Evolutionary conservation across 2,329 filamentous ascomycete genomes (phyloP).

Genomic region (Ustulina deusta): DNA sequence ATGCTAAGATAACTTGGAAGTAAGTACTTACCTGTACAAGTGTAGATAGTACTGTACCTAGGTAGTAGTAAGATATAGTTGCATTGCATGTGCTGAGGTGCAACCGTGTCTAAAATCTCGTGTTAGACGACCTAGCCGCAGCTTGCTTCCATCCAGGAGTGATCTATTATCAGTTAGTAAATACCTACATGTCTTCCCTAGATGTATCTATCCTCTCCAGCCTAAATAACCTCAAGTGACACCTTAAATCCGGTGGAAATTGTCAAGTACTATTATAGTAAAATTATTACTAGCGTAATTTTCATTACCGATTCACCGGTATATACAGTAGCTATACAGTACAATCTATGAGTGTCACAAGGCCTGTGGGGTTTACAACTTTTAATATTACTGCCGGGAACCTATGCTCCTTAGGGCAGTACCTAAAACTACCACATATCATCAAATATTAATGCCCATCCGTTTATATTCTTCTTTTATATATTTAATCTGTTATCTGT

Average conservation of each 20-base stretch:
- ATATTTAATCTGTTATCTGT: not conserved
- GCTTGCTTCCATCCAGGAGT: constrained; percentile 15
- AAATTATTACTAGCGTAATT: not conserved
- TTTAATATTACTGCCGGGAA: not conserved
- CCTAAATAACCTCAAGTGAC: constrained; percentile 8
- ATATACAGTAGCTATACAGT: not conserved
- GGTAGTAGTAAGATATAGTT: constrained; percentile 18
- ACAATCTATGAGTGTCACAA: not conserved
- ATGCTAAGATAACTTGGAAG: not conserved
- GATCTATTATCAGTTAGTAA: not conserved
- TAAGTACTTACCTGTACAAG: not conserved
- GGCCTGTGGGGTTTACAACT: not conserved
- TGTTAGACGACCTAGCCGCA: constrained; percentile 30
- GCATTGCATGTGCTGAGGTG: constrained; percentile 30
- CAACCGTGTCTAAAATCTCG: constrained; percentile 32
- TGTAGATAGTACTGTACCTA: constrained; percentile 12
- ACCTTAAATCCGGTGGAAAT: not conserved
- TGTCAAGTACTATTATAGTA: not conserved
- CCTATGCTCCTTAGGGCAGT: constrained; percentile 1
- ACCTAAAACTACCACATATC: not conserved
- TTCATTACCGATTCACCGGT: constrained; percentile 12
- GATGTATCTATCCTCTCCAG: not conserved
- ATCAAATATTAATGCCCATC: not conserved
- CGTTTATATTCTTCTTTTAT: not conserved
- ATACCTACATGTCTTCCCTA: not conserved